Conservation (phyloP, 1,139 yeast genomes). For the Hemisphaericaspora xylanilytica region DNA sequence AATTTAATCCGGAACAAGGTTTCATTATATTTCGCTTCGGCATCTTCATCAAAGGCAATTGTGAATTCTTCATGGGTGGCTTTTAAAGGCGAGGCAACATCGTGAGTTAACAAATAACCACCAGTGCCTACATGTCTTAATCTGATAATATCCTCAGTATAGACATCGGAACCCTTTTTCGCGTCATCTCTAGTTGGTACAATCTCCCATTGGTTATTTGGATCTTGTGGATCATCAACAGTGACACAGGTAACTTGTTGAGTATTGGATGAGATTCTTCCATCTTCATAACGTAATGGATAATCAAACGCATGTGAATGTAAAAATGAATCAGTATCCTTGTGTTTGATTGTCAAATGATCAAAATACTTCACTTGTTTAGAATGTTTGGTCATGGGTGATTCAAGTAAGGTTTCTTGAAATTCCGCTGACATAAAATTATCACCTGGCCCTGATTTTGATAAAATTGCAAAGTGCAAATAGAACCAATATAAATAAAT, state of each 20-base stretch:
- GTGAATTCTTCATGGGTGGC: constrained; percentile 93
- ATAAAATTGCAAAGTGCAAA: constrained; percentile 79
- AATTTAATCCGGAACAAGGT: constrained; percentile 78
- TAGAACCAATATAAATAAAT: constrained; percentile 92
- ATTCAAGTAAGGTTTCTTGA: constrained; percentile 87
- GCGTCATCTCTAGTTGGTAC: constrained; percentile 55
- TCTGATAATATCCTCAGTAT: constrained; percentile 69
- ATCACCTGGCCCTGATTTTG: constrained; percentile 94
- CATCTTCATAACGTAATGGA: constrained; percentile 94
- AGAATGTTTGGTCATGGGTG: constrained; percentile 69
- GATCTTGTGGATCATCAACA: constrained; percentile 50
- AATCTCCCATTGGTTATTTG: constrained; percentile 84
- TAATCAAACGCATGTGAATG: constrained; percentile 76
- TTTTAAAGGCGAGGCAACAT: constrained; percentile 92
- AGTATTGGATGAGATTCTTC: constrained; percentile 91
- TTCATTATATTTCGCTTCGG: constrained; percentile 50
- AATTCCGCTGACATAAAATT: constrained; percentile 88
- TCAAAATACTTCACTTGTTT: constrained; percentile 75
- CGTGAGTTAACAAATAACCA: constrained; percentile 82
- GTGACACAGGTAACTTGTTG: constrained; percentile 86
- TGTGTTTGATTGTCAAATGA: constrained; percentile 70
- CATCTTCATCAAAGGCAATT: constrained; percentile 62
- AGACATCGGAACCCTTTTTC: constrained; percentile 27
- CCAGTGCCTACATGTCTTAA: constrained; percentile 80
- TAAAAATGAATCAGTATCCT: constrained; percentile 68